These are phyloP conservation scores for Neocallimastix lanati DNA, from an alignment of 192 early-diverging fungal species.

Conservation along the genomic window DNA sequence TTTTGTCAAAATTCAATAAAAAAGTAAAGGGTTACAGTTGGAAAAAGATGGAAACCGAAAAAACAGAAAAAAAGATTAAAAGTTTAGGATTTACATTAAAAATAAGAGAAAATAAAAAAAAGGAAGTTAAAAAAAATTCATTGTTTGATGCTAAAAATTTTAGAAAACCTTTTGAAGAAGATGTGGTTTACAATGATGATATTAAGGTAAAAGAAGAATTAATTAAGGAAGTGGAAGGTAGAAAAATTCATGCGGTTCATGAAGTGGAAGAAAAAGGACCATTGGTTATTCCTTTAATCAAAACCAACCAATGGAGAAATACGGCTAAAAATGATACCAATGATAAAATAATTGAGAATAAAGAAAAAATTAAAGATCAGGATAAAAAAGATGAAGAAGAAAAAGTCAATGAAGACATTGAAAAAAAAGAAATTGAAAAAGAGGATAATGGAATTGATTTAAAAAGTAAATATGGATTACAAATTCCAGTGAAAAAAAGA, in stretches of 20 bases:
- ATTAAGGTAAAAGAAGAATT: not conserved
- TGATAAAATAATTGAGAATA: too few species aligned
- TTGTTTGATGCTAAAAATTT: not conserved
- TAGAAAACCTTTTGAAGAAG: not conserved
- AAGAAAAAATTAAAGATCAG: not conserved
- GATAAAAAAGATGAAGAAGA: not conserved
- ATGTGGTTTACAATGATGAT: not conserved
- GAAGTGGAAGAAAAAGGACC: conserved; percentile 4
- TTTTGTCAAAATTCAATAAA: too few species aligned
- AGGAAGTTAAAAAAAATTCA: not conserved
- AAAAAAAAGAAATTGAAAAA: too few species aligned
- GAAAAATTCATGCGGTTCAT: not conserved
- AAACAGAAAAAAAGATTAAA: not conserved
- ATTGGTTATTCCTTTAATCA: conserved; percentile 17
- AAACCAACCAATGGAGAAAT: conserved; percentile 12
- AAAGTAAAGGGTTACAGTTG: too few species aligned
- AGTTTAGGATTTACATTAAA: not conserved
- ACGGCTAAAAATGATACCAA: not conserved
- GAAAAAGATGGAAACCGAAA: not conserved
- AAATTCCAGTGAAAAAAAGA: not conserved
- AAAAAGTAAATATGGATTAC: not conserved
- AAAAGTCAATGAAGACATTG: not conserved
- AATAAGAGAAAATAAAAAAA: not conserved
- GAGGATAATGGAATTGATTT: conserved; percentile 11
- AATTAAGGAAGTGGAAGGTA: not conserved